phyloP scores from a whole-genome alignment of 1,284 basidiomycete genomes.

The Paramarasmius palmivorus region DNA sequence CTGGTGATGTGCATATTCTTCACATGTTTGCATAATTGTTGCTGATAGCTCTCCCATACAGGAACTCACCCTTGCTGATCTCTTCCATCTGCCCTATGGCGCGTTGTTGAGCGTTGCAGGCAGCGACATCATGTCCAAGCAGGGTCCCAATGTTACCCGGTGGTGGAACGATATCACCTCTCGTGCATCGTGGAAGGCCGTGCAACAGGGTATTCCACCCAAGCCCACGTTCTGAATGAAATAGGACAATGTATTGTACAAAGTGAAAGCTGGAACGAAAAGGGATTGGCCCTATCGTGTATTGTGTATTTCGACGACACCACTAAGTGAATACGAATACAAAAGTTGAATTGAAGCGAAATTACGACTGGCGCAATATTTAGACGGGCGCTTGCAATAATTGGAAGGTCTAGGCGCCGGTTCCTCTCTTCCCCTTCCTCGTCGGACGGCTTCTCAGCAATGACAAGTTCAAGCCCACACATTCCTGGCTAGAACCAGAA shows the following conservation, averaged over 20 bases:
- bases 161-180: slow-evolving; percentile 29
- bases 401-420: no score
- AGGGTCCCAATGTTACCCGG: slow-evolving; percentile 18
- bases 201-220: slow-evolving; percentile 18
- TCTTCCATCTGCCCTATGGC: slow-evolving; percentile 15
- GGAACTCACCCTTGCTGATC: slow-evolving; percentile 15
- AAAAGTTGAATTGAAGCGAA: no score
- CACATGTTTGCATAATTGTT: not conserved
- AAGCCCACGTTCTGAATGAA: not conserved
- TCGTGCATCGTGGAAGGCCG: slow-evolving; percentile 24
- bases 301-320: not conserved
- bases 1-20: slow-evolving; percentile 31
- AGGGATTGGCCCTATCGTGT: not conserved
- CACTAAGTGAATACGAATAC: no score
- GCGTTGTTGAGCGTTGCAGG: slow-evolving; percentile 7
- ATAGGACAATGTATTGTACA: not conserved
- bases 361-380: no score
- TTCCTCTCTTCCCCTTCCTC: no score
- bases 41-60: not conserved
- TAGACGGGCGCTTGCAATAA: no score
- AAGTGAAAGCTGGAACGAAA: not conserved
- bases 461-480: no score
- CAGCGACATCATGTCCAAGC: slow-evolving; percentile 10
- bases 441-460: no score
- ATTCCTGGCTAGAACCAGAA: no score